A percentile compares a stretch with the other conserved stretches of the same genome.
Conservation (phyloP, 768 basidiomycete genomes). For the Serendipita indica region DNA sequence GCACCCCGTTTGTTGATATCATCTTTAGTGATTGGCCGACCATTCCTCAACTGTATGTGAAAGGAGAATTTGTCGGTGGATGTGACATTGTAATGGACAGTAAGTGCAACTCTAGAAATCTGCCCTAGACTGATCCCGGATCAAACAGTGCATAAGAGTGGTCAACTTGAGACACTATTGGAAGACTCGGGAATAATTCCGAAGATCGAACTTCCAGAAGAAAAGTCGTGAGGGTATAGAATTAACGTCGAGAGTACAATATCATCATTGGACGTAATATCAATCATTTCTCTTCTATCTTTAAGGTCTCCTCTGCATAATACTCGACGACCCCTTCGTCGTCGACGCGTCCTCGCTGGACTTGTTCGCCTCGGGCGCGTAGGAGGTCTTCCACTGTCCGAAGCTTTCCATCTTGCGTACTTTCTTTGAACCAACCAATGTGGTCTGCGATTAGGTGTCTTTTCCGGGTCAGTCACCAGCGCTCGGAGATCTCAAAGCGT, state of each 20-base stretch:
- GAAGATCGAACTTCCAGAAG: constrained; percentile 22
- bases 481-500: constrained; percentile 18
- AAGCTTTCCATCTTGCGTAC: constrained; percentile 52
- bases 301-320: not conserved
- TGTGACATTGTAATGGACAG: constrained; percentile 89
- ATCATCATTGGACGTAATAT: not conserved
- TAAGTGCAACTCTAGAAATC: constrained; percentile 32
- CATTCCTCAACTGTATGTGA: constrained; percentile 86
- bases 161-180: constrained; percentile 76
- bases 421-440: constrained; percentile 80
- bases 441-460: constrained; percentile 84
- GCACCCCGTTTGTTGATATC: not conserved
- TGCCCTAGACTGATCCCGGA: not conserved
- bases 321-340: constrained; percentile 44
- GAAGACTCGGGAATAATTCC: constrained; percentile 57
- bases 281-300: not conserved
- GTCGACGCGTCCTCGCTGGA: constrained; percentile 37
- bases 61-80: constrained; percentile 92
- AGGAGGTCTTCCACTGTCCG: constrained; percentile 75
- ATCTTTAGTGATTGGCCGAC: constrained; percentile 84
- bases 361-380: constrained; percentile 59
- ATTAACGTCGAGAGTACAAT: not conserved
- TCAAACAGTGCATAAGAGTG: constrained; percentile 80
- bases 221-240: constrained; percentile 14
- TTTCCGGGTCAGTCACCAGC: not conserved